Evolutionary conservation across 768 basidiomycete genomes (phyloP).

Genomic region (Kwoniella botswanensis): DNA sequence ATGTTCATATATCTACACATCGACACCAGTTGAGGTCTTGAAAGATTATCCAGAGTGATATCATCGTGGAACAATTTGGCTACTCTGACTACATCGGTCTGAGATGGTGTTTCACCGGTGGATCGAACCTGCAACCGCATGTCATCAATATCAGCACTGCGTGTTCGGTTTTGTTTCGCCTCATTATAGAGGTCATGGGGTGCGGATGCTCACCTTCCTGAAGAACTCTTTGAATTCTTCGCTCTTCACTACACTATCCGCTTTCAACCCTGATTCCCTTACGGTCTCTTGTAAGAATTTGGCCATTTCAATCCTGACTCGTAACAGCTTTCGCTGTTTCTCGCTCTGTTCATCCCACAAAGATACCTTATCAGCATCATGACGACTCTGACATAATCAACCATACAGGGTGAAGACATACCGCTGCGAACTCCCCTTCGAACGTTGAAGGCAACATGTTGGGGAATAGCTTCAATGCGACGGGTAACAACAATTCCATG

Average conservation of each 20-base stretch:
- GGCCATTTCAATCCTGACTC: conserved; percentile 96
- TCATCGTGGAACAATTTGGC: conserved; percentile 98
- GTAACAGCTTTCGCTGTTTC: conserved; percentile 92
- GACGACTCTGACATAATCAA: background rate
- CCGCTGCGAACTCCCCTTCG: conserved; percentile 94
- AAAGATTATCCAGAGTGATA: conserved; percentile 94
- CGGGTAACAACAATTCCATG: conserved; percentile 95
- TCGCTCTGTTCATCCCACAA: conserved; percentile 70
- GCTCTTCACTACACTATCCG: conserved; percentile 83
- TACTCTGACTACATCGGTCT: conserved; percentile 86
- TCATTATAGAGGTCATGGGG: too few relatives aligned
- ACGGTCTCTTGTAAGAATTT: conserved; percentile 98
- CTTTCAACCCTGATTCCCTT: conserved; percentile 88
- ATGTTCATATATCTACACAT: conserved; percentile 98
- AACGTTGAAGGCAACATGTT: conserved; percentile 99
- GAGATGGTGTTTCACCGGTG: conserved; percentile 91
- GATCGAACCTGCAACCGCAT: conserved; percentile 72
- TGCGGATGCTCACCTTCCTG: conserved; percentile 71
- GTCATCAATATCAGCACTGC: background rate
- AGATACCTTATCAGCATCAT: background rate
- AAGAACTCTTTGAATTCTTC: conserved; percentile 99
- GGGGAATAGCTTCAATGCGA: conserved; percentile 95
- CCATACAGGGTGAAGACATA: conserved; percentile 57
- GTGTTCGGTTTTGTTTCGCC: background rate
- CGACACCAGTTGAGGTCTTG: conserved; percentile 95